phyloP scores from a whole-genome alignment of 2,329 filamentous ascomycete species.

The Penicillium sp. region DNA sequence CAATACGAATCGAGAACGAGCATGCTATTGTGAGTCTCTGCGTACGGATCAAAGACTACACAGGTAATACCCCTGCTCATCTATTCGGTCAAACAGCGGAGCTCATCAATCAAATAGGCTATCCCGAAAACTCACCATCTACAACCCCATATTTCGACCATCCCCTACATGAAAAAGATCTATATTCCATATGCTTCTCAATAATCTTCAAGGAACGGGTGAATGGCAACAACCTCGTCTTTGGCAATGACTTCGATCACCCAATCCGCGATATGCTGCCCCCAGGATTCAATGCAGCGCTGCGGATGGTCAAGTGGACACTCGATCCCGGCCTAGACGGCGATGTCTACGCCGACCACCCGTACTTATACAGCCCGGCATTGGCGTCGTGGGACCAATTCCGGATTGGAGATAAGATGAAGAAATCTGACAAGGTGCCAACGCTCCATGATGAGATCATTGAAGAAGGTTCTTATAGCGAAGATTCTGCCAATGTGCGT shows the following conservation, averaged over 20 bases:
- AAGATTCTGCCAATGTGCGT: constrained; percentile 48
- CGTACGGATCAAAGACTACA: constrained; percentile 68
- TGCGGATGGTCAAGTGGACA: constrained; percentile 83
- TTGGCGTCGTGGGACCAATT: constrained; percentile 77
- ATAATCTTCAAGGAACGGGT: constrained; percentile 71
- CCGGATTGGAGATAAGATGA: constrained; percentile 56
- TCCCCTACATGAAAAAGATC: constrained; percentile 68
- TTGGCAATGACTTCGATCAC: constrained; percentile 93
- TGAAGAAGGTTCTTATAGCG: constrained; percentile 64
- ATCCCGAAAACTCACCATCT: constrained; percentile 66
- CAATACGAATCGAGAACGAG: constrained; percentile 61
- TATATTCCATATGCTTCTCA: constrained; percentile 79
- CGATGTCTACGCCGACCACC: constrained; percentile 81
- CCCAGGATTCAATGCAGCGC: constrained; percentile 78
- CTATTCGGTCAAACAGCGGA: not conserved
- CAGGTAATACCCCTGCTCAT: constrained; percentile 29
- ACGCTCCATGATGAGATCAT: constrained; percentile 54
- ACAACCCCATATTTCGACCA: constrained; percentile 75
- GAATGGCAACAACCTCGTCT: constrained; percentile 71
- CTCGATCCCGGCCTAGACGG: constrained; percentile 89
- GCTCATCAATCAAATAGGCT: constrained; percentile 47
- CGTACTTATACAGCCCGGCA: constrained; percentile 81
- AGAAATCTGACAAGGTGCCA: constrained; percentile 29
- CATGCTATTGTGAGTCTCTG: constrained; percentile 66
- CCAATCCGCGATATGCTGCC: constrained; percentile 84